These are phyloP conservation scores for Hordeum vulgare DNA, from an alignment of 176 grass and related monocot species.

Conservation along the genomic window MorexV3_pseudomolecules_assembly NC_058519.1:124087841-124088340, in stretches of 20 bases:
- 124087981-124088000: background rate
- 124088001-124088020: background rate
- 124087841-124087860: background rate
- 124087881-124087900: background rate
- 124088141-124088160: conserved; percentile 20
- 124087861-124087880: background rate
- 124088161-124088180: background rate
- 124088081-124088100: background rate
- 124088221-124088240: conserved; percentile 32
- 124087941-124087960: background rate
- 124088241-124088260: conserved; percentile 11
- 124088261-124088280: conserved; percentile 67
- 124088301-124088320: conserved; percentile 72
- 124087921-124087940: background rate
- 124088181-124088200: background rate
- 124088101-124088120: background rate
- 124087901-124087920: background rate
- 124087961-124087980: background rate
- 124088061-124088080: background rate
- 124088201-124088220: background rate
- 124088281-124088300: conserved; percentile 74
- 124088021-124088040: background rate
- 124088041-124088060: background rate
- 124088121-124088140: background rate
- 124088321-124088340: conserved; percentile 59